Evolutionary conservation across 139 green algal species (phyloP), one percentile per base, ranked within the genome.

Genomic region (Asterochloris erici): DNA sequence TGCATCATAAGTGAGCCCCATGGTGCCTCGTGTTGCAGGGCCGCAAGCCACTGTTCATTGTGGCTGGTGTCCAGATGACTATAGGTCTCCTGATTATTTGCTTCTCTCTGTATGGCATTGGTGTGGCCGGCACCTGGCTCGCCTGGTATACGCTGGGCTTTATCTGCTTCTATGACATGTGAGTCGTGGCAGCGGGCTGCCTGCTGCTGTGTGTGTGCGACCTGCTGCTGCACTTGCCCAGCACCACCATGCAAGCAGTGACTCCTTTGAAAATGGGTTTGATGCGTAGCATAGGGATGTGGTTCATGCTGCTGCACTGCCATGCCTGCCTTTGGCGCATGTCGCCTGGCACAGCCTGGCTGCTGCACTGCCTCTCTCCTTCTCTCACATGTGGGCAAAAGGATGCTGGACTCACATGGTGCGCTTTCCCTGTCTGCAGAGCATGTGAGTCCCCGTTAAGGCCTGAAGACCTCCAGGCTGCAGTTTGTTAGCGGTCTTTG

Each of bases 51-150:
- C 82, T 93, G 61, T 92, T 93, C 78, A 78, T 92, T 9, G 75
- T 85, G 78, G 89, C 86, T 16, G 90, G 88, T 12, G 63, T 90
- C 0, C 89, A 92, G 82, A 93, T 93, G 90, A 63, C 87, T 29
- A 68, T 86, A 9, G 82, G 70, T 54, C 80, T 90, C 82, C 76
- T 90, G 19, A 63, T 83, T 21, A 84, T 91, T 23, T 85, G 79
- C 16, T 23, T 87, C 15, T 81, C 88, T 12, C 84, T 91, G 60
- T 77, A 85, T 19, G 69, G 63, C 9, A 84, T 86, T 14, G 78
- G 83, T 23, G 24, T 38, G 26, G 28, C 63, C n/a, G 54, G 54
- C 79, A 75, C 26, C 47, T 83, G 62, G 71, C 70, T 85, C 19
- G 83, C 74, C 17, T 81, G 64, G n/a, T 84, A 87, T 27, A 86